Evolutionary conservation across 2,329 filamentous ascomycete genomes (phyloP).

Genomic region (Hymenoscyphus repandus): DNA sequence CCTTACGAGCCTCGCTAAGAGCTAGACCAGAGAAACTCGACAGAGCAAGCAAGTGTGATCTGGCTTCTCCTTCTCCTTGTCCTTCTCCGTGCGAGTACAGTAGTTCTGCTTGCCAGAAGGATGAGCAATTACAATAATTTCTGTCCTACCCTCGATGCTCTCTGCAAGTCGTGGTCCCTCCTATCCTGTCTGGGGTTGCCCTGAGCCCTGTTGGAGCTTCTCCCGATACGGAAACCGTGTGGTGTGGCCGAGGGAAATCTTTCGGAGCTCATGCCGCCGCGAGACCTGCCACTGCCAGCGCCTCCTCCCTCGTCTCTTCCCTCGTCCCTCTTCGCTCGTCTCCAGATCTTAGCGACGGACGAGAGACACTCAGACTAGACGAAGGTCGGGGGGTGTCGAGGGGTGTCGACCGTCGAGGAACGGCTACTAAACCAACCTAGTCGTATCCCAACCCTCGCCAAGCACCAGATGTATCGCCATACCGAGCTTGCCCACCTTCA

Average conservation of each 20-base stretch:
- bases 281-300: neutral
- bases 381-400: neutral
- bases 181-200: constrained; percentile 2
- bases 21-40: neutral
- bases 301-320: too few relatives aligned
- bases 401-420: too few relatives aligned
- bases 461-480: constrained; percentile 12
- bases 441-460: constrained; percentile 3
- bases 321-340: constrained; percentile 6
- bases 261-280: constrained; percentile 16
- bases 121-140: too few relatives aligned
- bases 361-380: too few relatives aligned
- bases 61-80: neutral
- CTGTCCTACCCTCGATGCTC: too few relatives aligned
- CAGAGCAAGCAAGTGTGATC: neutral
- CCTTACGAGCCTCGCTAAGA: too few relatives aligned
- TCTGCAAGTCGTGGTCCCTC: neutral
- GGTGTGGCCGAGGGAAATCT: constrained; percentile 1
- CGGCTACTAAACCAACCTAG: neutral
- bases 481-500: constrained; percentile 2
- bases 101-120: too few relatives aligned
- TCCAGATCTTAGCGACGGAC: neutral
- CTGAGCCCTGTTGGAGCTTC: constrained; percentile 7
- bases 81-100: neutral
- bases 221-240: constrained; percentile 15